These are phyloP conservation scores for Leccinum broughii DNA, from an alignment of 768 basidiomycete genomes.

Conservation along the genomic window DNA sequence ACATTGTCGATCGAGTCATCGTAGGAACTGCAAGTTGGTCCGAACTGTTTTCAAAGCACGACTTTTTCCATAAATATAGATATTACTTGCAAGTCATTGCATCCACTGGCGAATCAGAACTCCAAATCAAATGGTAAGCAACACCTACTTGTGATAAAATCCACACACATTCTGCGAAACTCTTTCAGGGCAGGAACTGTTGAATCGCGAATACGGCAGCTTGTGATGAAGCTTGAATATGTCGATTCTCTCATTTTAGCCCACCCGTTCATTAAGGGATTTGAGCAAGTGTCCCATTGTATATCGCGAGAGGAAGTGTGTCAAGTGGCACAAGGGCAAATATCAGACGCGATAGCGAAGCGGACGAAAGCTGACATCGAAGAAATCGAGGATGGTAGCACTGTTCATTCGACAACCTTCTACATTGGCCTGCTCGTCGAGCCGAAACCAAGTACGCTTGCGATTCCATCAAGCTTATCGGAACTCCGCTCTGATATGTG, in stretches of 20 bases:
- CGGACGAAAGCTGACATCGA: constrained; percentile 79
- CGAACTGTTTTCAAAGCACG: constrained; percentile 92
- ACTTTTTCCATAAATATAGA: constrained; percentile 96
- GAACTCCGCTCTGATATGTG: constrained; percentile 19
- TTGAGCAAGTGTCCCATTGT: constrained; percentile 86
- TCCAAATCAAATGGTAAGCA: constrained; percentile 89
- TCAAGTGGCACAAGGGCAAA: constrained; percentile 84
- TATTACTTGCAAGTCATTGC: constrained; percentile 97
- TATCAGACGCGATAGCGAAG: constrained; percentile 67
- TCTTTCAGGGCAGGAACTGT: constrained; percentile 85
- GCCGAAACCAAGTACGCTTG: constrained; percentile 78
- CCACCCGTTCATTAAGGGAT: constrained; percentile 94
- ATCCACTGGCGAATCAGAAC: constrained; percentile 78
- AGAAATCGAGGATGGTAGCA: constrained; percentile 69
- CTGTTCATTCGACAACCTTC: constrained; percentile 95
- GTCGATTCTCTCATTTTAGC: constrained; percentile 90
- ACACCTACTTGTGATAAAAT: background rate
- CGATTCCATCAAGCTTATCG: constrained; percentile 14
- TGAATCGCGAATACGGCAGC: constrained; percentile 91
- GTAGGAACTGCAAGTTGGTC: constrained; percentile 83
- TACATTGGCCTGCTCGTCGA: constrained; percentile 94
- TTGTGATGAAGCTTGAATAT: constrained; percentile 97
- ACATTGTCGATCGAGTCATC: constrained; percentile 91
- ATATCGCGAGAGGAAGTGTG: constrained; percentile 84
- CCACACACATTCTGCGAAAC: constrained; percentile 16